Evolutionary conservation across 2,329 filamentous ascomycete genomes (phyloP).

Genomic region (Pseudogymnoascus sp.): DNA sequence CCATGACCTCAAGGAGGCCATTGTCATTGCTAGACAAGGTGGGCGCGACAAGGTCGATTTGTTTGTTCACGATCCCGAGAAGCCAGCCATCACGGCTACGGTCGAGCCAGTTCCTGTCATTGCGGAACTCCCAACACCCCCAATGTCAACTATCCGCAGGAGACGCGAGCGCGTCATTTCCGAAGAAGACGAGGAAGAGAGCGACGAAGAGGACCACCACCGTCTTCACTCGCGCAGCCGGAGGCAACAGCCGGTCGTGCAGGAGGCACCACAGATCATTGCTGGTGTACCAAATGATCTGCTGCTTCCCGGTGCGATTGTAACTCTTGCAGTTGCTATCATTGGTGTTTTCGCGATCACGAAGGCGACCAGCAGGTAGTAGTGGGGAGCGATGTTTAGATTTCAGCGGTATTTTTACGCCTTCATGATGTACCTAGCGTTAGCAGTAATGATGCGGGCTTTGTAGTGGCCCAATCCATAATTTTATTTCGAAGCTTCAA

Average conservation of each 20-base stretch:
- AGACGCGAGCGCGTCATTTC: conserved; percentile 34
- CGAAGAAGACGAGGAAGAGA: conserved; percentile 49
- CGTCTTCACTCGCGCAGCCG: conserved; percentile 15
- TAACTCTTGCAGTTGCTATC: conserved; percentile 90
- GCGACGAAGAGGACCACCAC: conserved; percentile 32
- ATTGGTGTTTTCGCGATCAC: conserved; percentile 86
- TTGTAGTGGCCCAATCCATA: not conserved
- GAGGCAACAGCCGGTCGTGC: conserved; percentile 31
- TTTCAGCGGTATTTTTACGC: conserved; percentile 8
- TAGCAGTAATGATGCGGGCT: conserved; percentile 4
- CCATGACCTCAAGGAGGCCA: conserved; percentile 83
- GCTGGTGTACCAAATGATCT: conserved; percentile 90
- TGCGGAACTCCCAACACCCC: conserved; percentile 39
- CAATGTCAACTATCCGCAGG: conserved; percentile 44
- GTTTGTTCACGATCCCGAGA: conserved; percentile 88
- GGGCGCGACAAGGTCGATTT: conserved; percentile 90
- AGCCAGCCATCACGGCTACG: conserved; percentile 66
- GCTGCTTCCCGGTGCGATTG: conserved; percentile 85
- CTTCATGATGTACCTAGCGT: conserved; percentile 8
- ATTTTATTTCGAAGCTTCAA: not conserved
- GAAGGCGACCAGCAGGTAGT: conserved; percentile 47
- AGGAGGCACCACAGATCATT: conserved; percentile 61
- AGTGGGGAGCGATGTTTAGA: not conserved
- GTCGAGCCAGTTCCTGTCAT: conserved; percentile 49
- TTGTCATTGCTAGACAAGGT: conserved; percentile 69